phyloP scores from a whole-genome alignment of 176 grass and related monocot species.

The Cenchrus americanus region DNA sequence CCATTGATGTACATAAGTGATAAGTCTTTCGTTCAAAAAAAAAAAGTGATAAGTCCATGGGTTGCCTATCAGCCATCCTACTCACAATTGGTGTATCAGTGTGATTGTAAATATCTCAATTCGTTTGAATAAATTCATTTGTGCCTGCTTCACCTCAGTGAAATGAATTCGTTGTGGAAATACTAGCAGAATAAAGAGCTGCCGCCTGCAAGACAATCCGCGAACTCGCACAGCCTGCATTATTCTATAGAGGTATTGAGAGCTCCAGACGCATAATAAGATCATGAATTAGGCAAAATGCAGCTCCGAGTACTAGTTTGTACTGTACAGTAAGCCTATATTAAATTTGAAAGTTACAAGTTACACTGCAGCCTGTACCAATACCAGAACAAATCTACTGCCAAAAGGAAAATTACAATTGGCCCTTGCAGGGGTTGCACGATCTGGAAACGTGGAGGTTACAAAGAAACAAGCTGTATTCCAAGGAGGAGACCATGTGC shows the following conservation, averaged over 20 bases:
- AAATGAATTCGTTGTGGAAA: not conserved
- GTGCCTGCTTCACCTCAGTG: not conserved
- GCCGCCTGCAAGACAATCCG: not conserved
- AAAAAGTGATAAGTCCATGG: not conserved
- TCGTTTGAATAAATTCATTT: constrained; percentile 19
- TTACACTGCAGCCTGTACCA: not conserved
- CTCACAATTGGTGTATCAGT: constrained; percentile 17
- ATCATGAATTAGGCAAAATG: not conserved
- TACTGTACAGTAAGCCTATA: not conserved
- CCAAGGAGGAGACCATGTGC: not conserved
- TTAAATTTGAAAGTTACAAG: not conserved
- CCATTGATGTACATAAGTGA: not conserved
- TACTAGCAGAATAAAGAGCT: not conserved
- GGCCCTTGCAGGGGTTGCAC: not conserved
- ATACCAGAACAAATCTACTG: constrained; percentile 8
- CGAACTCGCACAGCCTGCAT: not conserved
- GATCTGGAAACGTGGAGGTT: not conserved
- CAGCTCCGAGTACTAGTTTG: not conserved
- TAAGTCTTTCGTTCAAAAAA: too few species aligned
- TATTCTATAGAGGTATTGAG: not conserved
- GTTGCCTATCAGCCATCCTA: constrained; percentile 9
- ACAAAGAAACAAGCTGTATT: not conserved
- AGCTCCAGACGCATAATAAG: not conserved
- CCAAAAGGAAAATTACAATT: not conserved
- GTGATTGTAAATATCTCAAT: constrained; percentile 53